Percentiles rank a stretch among this genome's conserved stretches.
Evolutionary conservation across 2,329 filamentous ascomycete species (phyloP).

Genomic region (Dactylellina sp.): DNA sequence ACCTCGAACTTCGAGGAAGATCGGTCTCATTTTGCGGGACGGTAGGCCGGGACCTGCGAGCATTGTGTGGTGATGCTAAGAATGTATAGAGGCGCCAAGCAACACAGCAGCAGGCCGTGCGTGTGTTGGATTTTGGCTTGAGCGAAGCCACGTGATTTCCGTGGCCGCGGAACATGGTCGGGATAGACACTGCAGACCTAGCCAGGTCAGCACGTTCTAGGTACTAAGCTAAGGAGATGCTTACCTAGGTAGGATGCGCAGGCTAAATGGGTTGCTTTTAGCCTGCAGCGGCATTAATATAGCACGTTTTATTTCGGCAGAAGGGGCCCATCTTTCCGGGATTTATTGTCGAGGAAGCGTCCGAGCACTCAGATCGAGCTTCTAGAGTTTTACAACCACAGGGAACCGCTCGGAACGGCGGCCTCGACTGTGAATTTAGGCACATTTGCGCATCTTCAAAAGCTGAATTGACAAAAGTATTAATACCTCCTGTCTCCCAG

Average conservation of each 20-base stretch:
- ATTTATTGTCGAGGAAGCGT: slow-evolving; percentile 10
- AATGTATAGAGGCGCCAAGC: slow-evolving; percentile 31
- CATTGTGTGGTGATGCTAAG: background rate
- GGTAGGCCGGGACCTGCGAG: slow-evolving; percentile 25
- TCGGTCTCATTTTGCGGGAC: slow-evolving; percentile 32
- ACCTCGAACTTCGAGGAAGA: slow-evolving; percentile 14
- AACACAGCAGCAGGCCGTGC: slow-evolving; percentile 27
- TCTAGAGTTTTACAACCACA: no score
- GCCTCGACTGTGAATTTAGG: slow-evolving; percentile 27
- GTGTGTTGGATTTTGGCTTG: slow-evolving; percentile 38
- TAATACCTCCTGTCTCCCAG: slow-evolving; percentile 16
- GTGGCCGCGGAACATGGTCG: no score
- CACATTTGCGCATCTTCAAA: background rate
- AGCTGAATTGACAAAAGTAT: background rate
- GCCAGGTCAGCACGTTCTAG: no score
- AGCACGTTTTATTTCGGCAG: slow-evolving; percentile 30
- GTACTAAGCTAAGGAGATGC: no score
- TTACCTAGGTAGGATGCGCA: slow-evolving; percentile 5
- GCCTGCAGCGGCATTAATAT: slow-evolving; percentile 22
- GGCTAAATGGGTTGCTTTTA: slow-evolving; percentile 43
- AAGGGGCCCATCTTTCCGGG: slow-evolving; percentile 45
- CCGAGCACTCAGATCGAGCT: no score
- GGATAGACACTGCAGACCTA: no score
- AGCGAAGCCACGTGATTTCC: background rate
- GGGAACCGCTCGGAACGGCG: background rate